Evolutionary conservation across 129 eudicot genomes (phyloP).

Genomic region (Pulicaria dysenterica): DNA sequence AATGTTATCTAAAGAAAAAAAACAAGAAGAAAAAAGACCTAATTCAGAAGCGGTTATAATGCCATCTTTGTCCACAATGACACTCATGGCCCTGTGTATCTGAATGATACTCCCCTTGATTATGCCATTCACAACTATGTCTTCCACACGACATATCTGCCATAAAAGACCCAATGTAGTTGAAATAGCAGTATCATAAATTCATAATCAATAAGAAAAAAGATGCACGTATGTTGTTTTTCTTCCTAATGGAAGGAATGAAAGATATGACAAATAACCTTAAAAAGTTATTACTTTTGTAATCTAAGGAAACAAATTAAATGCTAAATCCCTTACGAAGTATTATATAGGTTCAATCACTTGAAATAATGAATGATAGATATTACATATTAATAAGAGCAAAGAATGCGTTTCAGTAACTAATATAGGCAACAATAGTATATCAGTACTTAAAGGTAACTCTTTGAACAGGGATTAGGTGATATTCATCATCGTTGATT

Average conservation of each 20-base stretch:
- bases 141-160: slow-evolving; percentile 92
- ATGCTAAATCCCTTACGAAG: neutral
- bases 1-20: neutral
- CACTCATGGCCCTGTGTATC: slow-evolving; percentile 75
- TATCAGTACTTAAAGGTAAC: neutral
- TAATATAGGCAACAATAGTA: neutral
- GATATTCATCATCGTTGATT: neutral
- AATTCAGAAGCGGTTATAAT: slow-evolving; percentile 75
- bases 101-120: slow-evolving; percentile 83
- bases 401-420: neutral
- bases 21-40: slow-evolving; percentile 46
- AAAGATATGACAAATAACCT: neutral
- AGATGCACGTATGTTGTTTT: neutral
- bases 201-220: neutral
- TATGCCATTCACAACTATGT: slow-evolving; percentile 66
- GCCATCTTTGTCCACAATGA: slow-evolving; percentile 66
- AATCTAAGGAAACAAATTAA: neutral
- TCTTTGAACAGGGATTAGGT: neutral
- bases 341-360: neutral
- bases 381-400: neutral
- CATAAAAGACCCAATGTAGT: slow-evolving; percentile 9
- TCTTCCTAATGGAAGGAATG: neutral
- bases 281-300: neutral
- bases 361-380: neutral
- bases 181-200: no score